phyloP scores from a whole-genome alignment of 352 stramenopile genomes.

The Saprolegnia diclina region DNA sequence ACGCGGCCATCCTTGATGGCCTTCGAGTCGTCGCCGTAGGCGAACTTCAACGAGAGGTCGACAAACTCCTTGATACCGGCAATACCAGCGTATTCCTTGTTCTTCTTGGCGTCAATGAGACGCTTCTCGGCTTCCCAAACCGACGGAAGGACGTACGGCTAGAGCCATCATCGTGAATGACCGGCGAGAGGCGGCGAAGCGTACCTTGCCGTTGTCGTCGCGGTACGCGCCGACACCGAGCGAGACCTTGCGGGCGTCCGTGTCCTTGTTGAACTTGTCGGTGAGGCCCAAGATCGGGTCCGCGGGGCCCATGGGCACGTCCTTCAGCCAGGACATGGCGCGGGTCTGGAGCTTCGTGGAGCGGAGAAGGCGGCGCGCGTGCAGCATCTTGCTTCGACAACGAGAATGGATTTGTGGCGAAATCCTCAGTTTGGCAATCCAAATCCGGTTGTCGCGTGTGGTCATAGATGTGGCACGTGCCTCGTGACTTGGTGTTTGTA shows the following conservation, averaged over 20 bases:
- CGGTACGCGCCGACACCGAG: slow-evolving; percentile 99
- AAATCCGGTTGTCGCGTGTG: neutral
- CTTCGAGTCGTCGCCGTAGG: slow-evolving; percentile 93
- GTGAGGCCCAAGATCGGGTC: slow-evolving; percentile 97
- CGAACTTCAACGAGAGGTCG: slow-evolving; percentile 92
- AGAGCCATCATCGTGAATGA: slow-evolving; percentile 20
- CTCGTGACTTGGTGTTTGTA: neutral
- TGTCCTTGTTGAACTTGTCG: slow-evolving; percentile 89
- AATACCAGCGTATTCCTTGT: slow-evolving; percentile 99
- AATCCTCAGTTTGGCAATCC: neutral
- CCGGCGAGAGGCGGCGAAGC: neutral
- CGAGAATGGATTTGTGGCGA: slow-evolving; percentile 12
- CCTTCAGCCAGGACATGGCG: slow-evolving; percentile 56
- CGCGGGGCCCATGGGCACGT: slow-evolving; percentile 90
- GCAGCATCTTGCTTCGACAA: neutral
- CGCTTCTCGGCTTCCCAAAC: slow-evolving; percentile 95
- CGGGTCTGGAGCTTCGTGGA: neutral
- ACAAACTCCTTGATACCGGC: slow-evolving; percentile 95
- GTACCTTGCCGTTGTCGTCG: slow-evolving; percentile 85
- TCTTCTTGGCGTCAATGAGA: slow-evolving; percentile 88
- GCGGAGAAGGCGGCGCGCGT: neutral
- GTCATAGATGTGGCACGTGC: slow-evolving; percentile 18
- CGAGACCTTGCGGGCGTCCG: slow-evolving; percentile 92
- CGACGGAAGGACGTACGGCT: slow-evolving; percentile 95
- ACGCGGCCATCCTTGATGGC: slow-evolving; percentile 89